Conservation (phyloP, 768 basidiomycete genomes). For the Lentinula edodes region DNA sequence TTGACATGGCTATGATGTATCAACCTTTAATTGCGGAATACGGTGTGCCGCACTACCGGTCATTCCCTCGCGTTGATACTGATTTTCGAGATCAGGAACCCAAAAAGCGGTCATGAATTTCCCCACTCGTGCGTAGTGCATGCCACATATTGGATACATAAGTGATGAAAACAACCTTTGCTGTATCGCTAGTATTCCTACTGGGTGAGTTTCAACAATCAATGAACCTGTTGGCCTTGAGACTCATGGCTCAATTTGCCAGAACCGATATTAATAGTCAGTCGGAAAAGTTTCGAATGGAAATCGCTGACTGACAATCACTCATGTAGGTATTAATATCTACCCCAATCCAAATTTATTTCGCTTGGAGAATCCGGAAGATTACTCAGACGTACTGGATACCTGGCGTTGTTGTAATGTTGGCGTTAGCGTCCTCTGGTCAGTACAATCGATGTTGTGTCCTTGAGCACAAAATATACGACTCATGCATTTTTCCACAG, state of each 20-base stretch:
- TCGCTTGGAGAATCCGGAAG: slow-evolving; percentile 11
- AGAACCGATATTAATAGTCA: neutral
- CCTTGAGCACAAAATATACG: neutral
- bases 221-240: slow-evolving; percentile 13
- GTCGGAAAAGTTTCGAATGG: slow-evolving; percentile 12
- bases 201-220: slow-evolving; percentile 14
- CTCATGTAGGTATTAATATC: slow-evolving; percentile 18
- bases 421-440: slow-evolving; percentile 4
- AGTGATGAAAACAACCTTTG: neutral
- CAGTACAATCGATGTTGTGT: neutral
- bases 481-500: neutral
- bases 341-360: slow-evolving; percentile 13
- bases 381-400: slow-evolving; percentile 8
- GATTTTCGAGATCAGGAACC: slow-evolving; percentile 18
- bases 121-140: slow-evolving; percentile 12
- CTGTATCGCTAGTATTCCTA: slow-evolving; percentile 17
- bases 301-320: slow-evolving; percentile 6
- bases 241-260: neutral
- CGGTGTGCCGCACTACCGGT: slow-evolving; percentile 17
- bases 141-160: neutral
- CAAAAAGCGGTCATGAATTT: slow-evolving; percentile 27
- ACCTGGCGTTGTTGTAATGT: neutral
- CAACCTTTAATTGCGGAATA: slow-evolving; percentile 39
- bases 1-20: slow-evolving; percentile 40
- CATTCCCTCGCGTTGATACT: no score